phyloP scores from a whole-genome alignment of 495 filamentous ascomycete genomes.

The Tuber umbilicatum region DNA sequence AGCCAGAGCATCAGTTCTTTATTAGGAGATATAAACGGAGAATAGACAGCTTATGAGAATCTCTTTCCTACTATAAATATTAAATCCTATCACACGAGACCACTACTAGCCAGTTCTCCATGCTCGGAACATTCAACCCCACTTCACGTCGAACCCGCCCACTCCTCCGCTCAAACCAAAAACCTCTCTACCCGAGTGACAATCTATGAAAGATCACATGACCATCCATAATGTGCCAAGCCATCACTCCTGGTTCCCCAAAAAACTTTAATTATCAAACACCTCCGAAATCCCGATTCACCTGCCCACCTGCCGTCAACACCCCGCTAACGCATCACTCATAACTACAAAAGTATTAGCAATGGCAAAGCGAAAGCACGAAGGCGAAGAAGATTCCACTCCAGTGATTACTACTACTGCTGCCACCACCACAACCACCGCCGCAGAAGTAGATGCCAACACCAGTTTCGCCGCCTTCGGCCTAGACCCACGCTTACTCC shows the following conservation, averaged over 20 bases:
- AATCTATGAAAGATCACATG: not conserved
- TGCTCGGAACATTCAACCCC: too few species aligned
- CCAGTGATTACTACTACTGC: not conserved
- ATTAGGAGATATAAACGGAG: too few species aligned
- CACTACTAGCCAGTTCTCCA: not conserved
- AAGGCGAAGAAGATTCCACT: not conserved
- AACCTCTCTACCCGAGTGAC: not conserved
- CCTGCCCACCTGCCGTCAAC: not conserved
- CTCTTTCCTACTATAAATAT: too few species aligned
- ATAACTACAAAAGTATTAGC: not conserved
- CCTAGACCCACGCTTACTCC: constrained; percentile 76
- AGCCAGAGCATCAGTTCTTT: too few species aligned
- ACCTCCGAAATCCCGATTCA: not conserved
- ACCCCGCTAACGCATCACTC: not conserved
- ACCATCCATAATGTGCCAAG: not conserved
- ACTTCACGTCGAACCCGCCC: too few species aligned
- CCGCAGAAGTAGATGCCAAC: constrained; percentile 8
- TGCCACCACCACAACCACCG: not conserved
- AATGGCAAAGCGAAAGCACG: not conserved
- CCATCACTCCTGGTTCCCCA: not conserved
- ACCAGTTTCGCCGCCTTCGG: constrained; percentile 54
- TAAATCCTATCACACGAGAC: too few species aligned
- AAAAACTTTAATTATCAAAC: not conserved
- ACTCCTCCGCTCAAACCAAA: too few species aligned
- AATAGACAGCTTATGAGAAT: too few species aligned